Conservation (phyloP, 768 basidiomycete genomes). For the Phanerochaete sordida region DNA sequence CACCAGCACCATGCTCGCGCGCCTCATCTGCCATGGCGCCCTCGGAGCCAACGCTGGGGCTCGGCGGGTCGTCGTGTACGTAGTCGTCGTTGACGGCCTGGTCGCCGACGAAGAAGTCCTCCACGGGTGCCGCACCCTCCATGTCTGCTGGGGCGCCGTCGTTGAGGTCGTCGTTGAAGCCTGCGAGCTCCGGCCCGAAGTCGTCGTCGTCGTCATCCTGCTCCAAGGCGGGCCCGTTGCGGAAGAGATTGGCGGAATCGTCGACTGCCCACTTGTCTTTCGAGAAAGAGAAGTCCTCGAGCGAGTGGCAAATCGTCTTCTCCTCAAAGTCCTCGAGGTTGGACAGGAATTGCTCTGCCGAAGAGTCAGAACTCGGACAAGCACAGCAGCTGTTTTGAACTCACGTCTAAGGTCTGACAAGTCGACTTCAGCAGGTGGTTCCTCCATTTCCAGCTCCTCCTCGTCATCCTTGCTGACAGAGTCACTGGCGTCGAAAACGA, state of each 20-base stretch:
- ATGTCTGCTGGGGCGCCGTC: conserved; percentile 34
- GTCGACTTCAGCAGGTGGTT: conserved; percentile 68
- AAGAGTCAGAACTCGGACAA: conserved; percentile 6
- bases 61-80: conserved; percentile 36
- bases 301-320: conserved; percentile 76
- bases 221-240: conserved; percentile 42
- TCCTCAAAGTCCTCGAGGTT: conserved; percentile 58
- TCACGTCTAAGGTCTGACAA: conserved; percentile 58
- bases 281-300: conserved; percentile 80
- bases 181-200: conserved; percentile 24
- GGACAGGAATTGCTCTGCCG: conserved; percentile 67
- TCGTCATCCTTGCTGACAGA: conserved; percentile 71
- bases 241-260: conserved; percentile 52
- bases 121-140: conserved; percentile 41
- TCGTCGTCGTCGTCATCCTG: conserved; percentile 44
- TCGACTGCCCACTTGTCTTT: conserved; percentile 62
- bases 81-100: conserved; percentile 51
- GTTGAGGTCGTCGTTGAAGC: conserved; percentile 31
- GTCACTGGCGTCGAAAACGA: conserved; percentile 96
- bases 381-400: conserved; percentile 20
- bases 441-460: conserved; percentile 57
- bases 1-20: conserved; percentile 37
- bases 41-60: conserved; percentile 38
- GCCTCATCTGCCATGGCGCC: conserved; percentile 44
- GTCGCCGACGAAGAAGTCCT: conserved; percentile 70